Base-by-base conservation (phyloP, 1,139 yeast species). In the Magnusiomyces magnusii region DNA sequence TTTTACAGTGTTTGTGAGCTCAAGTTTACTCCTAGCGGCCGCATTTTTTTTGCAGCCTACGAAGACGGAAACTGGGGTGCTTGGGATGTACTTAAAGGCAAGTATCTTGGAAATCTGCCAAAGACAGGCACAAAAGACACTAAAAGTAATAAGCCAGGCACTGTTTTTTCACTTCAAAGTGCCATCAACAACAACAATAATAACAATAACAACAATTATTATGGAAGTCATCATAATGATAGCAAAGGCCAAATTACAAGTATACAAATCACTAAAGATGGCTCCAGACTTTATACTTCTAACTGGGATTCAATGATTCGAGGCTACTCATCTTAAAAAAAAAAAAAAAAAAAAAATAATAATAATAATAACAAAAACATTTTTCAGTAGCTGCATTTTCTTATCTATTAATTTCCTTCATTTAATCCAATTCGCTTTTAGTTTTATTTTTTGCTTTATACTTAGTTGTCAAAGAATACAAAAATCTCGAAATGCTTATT, bases 81-180 rank as follows among this genome's bases (percentile, higher is more conserved):
- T 2, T 88, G 96, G 95, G 98, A 91, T 69, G 76, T 83, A 1
- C 74, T 91, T 44, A 83, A 81, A 62, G 84, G 83, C 21, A 83
- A 81, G 60, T 75, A 86, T 39, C 81, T 89, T 3, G 92, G 91
- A 0, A 44, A 44, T 23, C 27, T 44, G 7, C 27, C 49, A 10
- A 19, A 21, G 10, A 19, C 27, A 3, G 27, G 27, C 5, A n/a
- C 27, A 9, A 44, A 23, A 44, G 49, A 44, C 10, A 17, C 5
- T 17, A 44, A 44, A 44, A 23, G 7, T 21, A 5, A 7, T 76
- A 80, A 19, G 19, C 7, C 44, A 5, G 44, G 19, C 5, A 10
- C 19, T 5, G 17, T 19, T 3, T 39, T 39, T 39, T 19, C 44
- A 3, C 19, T 39, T 9, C 17, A 39, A 39, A 10, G 19, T 39